A percentile compares a stretch with the other conserved stretches of the same genome.
Evolutionary conservation across 2,329 filamentous ascomycete genomes (phyloP).

Genomic region (Cladophialophora yegresii): DNA sequence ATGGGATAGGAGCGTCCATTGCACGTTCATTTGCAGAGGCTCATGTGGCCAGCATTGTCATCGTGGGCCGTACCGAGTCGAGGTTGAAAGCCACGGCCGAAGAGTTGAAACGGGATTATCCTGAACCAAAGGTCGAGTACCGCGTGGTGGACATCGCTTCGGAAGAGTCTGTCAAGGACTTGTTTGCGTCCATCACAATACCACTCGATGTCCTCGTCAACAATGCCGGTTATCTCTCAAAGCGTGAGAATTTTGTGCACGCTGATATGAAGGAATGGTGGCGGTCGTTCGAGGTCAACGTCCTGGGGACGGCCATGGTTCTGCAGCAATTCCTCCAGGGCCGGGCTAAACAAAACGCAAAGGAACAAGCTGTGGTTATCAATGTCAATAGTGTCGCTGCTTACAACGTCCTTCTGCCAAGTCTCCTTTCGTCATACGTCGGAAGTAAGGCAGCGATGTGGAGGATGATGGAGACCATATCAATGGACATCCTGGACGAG

Average conservation of each 20-base stretch:
- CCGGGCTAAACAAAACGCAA: slow-evolving; percentile 3
- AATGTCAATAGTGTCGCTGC: slow-evolving; percentile 9
- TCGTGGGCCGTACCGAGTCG: slow-evolving; percentile 5
- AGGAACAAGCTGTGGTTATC: slow-evolving; percentile 7
- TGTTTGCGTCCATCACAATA: slow-evolving; percentile 2
- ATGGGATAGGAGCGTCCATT: slow-evolving; percentile 11
- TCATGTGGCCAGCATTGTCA: not conserved
- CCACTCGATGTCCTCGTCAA: slow-evolving; percentile 8
- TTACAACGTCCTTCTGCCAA: slow-evolving; percentile 5
- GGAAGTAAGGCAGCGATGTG: slow-evolving; percentile 13
- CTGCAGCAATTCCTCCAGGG: slow-evolving; percentile 5
- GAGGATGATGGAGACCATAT: slow-evolving; percentile 14
- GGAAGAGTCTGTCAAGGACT: slow-evolving; percentile 7
- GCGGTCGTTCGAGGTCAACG: slow-evolving; percentile 8
- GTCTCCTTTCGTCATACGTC: slow-evolving; percentile 4
- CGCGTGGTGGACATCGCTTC: slow-evolving; percentile 11
- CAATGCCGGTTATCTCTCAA: slow-evolving; percentile 8
- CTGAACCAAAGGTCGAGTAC: not conserved
- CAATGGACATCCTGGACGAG: not conserved
- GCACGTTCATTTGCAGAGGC: slow-evolving; percentile 8
- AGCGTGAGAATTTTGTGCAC: slow-evolving; percentile 4
- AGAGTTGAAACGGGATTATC: not conserved
- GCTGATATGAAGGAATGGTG: slow-evolving; percentile 11
- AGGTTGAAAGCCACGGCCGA: slow-evolving; percentile 9
- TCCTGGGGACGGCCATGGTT: slow-evolving; percentile 5